phyloP scores from a whole-genome alignment of 148 eudicot genomes.

The Cornus suecica region DNA sequence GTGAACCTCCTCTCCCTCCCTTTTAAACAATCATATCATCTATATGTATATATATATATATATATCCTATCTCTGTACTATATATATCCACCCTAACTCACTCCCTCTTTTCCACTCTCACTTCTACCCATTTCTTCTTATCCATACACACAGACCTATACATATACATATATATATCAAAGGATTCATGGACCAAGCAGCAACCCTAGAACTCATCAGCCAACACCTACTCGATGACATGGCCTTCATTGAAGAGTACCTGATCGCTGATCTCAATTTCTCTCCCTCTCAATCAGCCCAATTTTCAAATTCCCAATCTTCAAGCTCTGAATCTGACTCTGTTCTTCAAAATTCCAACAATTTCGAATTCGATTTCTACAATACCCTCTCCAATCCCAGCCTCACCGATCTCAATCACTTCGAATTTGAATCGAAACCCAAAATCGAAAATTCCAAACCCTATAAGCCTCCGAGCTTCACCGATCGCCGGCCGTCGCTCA shows the following conservation, averaged over 20 bases:
- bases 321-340: not conserved
- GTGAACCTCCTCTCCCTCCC: not conserved
- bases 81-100: not conserved
- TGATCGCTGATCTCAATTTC: not conserved
- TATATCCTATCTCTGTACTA: not conserved
- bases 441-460: not conserved
- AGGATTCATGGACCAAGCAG: not conserved
- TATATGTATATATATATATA: no score
- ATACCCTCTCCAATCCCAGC: no score
- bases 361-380: not conserved
- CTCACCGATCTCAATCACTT: not conserved
- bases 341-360: not conserved
- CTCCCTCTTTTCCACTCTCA: constrained; percentile 20
- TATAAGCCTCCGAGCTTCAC: not conserved
- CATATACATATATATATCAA: not conserved
- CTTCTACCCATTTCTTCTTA: no score
- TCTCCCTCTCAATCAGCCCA: not conserved
- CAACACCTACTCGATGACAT: constrained; percentile 28
- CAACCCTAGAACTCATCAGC: constrained; percentile 21
- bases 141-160: no score
- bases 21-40: no score
- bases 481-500: constrained; percentile 24
- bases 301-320: not conserved
- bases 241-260: constrained; percentile 3
- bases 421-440: constrained; percentile 20